phyloP scores from a whole-genome alignment of 83 land plant species.

The Picea abies region DNA sequence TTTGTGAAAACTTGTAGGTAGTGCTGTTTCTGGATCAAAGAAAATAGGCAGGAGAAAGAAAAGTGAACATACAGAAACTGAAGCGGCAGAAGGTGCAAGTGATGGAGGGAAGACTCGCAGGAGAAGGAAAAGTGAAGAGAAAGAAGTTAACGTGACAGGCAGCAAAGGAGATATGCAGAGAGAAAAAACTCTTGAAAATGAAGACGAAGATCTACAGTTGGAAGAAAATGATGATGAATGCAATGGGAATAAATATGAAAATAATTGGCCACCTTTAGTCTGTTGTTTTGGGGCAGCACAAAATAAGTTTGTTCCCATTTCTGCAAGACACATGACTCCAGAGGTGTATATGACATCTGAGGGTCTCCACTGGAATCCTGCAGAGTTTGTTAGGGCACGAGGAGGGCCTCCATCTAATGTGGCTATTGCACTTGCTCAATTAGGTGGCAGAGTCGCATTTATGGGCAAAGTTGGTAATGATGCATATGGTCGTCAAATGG shows the following conservation, averaged over 20 bases:
- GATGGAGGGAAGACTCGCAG: constrained; percentile 17
- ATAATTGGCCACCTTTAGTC: constrained; percentile 89
- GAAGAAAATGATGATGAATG: constrained; percentile 21
- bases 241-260: constrained; percentile 50
- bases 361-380: constrained; percentile 76
- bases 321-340: constrained; percentile 70
- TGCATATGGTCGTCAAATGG: constrained; percentile 66
- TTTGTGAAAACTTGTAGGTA: too few relatives aligned
- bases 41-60: constrained; percentile 24
- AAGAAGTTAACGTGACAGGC: neutral
- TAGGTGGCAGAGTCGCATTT: constrained; percentile 83
- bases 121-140: neutral
- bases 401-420: constrained; percentile 77
- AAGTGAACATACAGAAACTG: constrained; percentile 8
- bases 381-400: constrained; percentile 77
- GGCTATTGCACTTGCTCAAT: constrained; percentile 76
- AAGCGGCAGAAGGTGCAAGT: neutral
- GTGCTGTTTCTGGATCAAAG: neutral
- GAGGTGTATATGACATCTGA: constrained; percentile 70
- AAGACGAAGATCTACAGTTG: neutral
- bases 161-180: neutral
- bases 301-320: constrained; percentile 78
- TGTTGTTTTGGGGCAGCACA: constrained; percentile 98
- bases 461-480: constrained; percentile 96
- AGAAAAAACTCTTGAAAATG: neutral